Evolutionary conservation across 164 flowering plant species (phyloP).

Genomic region (Aristolochia contorta): DNA sequence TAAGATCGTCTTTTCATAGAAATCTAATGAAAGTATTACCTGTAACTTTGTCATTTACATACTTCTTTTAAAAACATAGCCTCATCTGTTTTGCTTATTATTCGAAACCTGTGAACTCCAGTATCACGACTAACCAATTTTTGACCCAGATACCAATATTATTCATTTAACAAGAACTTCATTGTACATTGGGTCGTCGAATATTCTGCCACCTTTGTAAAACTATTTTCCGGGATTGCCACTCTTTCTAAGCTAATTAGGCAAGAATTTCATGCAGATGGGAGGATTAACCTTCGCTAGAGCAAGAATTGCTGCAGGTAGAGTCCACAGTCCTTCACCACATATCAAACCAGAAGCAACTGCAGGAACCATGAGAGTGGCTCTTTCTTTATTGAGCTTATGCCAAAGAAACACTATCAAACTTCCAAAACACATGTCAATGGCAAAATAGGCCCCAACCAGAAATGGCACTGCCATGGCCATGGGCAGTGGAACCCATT

Average conservation of each 20-base stretch:
- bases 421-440: constrained; percentile 55
- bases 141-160: too few relatives aligned
- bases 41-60: too few relatives aligned
- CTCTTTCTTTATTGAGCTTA: constrained; percentile 33
- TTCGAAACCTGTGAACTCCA: too few relatives aligned
- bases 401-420: constrained; percentile 38
- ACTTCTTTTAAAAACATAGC: too few relatives aligned
- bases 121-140: too few relatives aligned
- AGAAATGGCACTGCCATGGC: constrained; percentile 61
- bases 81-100: too few relatives aligned
- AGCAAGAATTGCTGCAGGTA: constrained; percentile 43
- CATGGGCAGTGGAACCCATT: constrained; percentile 31
- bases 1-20: too few relatives aligned
- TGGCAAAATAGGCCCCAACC: constrained; percentile 39
- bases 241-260: constrained; percentile 8
- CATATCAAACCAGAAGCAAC: constrained; percentile 57
- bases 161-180: too few relatives aligned
- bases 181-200: too few relatives aligned
- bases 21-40: too few relatives aligned
- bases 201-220: too few relatives aligned
- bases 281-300: constrained; percentile 39
- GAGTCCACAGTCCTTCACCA: constrained; percentile 50
- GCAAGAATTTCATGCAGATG: constrained; percentile 46
- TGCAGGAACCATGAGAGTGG: constrained; percentile 32
- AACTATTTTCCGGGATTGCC: too few relatives aligned